Evolutionary conservation across 768 basidiomycete species (phyloP), one percentile per base, ranked within the genome.

Genomic region (Mycena vulgaris): DNA sequence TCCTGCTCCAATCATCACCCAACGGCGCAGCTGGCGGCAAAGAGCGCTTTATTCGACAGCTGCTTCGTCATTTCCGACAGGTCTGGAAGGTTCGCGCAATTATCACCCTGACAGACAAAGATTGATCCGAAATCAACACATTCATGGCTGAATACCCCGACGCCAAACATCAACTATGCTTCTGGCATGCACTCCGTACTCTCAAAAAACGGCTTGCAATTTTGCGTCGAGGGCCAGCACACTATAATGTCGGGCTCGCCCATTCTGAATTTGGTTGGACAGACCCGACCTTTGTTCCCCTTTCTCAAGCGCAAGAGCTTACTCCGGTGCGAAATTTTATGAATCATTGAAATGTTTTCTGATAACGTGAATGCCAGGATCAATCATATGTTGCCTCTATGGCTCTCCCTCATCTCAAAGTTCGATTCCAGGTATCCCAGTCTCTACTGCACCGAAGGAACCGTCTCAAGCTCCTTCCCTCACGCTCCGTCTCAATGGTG

Each of bases 121-220:
- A 82, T 40, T 72, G 60, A 60, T 68, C 78, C 0, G 81, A 82
- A 55, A 82, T 85, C 55, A 80, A 82, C 67, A 79, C 80, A 0
- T 79, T 79, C 70, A 66, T 56, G 3, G 61, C 58, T 0, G 60
- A 69, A 7, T 80, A 74, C 60, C 80, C 80, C 3, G 40, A 75
- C 5, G 79, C 80, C 6, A 84, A 84, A 62, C 80, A 82, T 40
- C 82, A 82, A 62, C 64, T 85, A 0, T 84, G 82, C 68, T 80
- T 80, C 49, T 84, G 82, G 83, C 83, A 84, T 66, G 75, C 72
- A 19, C 60, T 82, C 11, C 68, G 72, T 17, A 76, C 77, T 0
- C 48, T 80, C 17, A 82, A 81, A 40, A 75, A 66, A 30, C 76
- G 78, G 0, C 74, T 83, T 0, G 59, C 78, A 3, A 78, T 78